Conservation (phyloP, 352 stramenopile species). For the Globisporangium cederbergense region DNA sequence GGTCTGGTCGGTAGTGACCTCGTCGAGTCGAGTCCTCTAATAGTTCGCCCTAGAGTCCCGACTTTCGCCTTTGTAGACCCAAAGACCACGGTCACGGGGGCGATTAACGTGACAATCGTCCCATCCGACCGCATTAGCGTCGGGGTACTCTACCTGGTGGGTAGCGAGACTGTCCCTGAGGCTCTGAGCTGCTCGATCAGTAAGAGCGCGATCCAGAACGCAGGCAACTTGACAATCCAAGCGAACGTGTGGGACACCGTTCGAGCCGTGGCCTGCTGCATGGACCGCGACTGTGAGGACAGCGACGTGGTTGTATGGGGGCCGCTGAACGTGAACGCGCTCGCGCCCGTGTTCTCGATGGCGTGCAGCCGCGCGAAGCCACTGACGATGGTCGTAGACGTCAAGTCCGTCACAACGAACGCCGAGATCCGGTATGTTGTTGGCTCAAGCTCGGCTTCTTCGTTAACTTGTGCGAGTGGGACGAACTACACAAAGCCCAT, state of each 20-base stretch:
- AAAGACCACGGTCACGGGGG: conserved; percentile 40
- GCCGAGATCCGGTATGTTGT: conserved; percentile 31
- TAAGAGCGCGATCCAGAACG: conserved; percentile 1
- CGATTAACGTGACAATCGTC: conserved; percentile 42
- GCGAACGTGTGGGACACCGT: conserved; percentile 46
- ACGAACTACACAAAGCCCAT: conserved; percentile 30
- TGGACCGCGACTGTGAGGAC: conserved; percentile 25
- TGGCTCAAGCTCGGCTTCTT: neutral
- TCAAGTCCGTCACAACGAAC: conserved; percentile 26
- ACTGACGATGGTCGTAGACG: conserved; percentile 24
- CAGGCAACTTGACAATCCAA: conserved; percentile 18
- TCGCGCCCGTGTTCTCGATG: conserved; percentile 25
- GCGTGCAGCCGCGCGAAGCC: conserved; percentile 34
- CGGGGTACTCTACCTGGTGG: conserved; percentile 28
- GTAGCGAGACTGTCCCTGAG: conserved; percentile 13
- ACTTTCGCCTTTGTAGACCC: conserved; percentile 31
- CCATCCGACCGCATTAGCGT: conserved; percentile 14
- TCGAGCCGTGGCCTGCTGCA: conserved; percentile 46
- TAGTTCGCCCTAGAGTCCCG: conserved; percentile 35
- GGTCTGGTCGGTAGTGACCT: conserved; percentile 33
- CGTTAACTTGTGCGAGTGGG: conserved; percentile 30
- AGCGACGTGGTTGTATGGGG: conserved; percentile 28
- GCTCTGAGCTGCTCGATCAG: neutral
- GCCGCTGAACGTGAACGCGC: conserved; percentile 25
- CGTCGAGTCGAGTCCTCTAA: conserved; percentile 19